phyloP scores from a whole-genome alignment of 148 eudicot genomes.

The Polygonum aviculare region DNA sequence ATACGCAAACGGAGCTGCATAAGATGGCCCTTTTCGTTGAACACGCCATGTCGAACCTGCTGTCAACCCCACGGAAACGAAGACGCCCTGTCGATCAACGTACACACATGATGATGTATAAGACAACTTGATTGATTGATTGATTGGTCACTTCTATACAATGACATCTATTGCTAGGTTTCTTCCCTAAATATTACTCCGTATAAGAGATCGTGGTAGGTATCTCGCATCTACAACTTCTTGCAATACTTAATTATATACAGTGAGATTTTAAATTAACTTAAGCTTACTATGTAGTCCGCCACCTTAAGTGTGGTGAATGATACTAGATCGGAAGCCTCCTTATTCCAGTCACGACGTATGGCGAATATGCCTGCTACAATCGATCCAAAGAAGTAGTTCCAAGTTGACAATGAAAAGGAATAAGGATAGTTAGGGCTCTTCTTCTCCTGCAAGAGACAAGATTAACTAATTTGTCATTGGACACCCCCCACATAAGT shows the following conservation, averaged over 20 bases:
- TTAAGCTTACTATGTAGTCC: not conserved
- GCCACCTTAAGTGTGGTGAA: not conserved
- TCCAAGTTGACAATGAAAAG: not conserved
- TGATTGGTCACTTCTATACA: too few relatives aligned
- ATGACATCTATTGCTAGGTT: too few relatives aligned
- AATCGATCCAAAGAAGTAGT: not conserved
- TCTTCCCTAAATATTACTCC: too few relatives aligned
- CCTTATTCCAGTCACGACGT: not conserved
- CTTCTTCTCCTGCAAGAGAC: not conserved
- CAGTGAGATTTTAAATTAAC: too few relatives aligned
- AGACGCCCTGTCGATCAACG: not conserved
- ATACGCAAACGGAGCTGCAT: not conserved
- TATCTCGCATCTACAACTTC: too few relatives aligned
- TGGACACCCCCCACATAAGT: too few relatives aligned
- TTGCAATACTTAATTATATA: too few relatives aligned
- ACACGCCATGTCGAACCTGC: not conserved
- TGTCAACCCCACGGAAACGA: not conserved
- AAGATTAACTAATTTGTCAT: too few relatives aligned
- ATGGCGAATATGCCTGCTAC: not conserved
- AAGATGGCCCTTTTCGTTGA: not conserved
- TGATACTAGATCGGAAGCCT: not conserved
- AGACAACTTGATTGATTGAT: too few relatives aligned
- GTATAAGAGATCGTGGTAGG: too few relatives aligned
- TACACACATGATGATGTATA: too few relatives aligned
- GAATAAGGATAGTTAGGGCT: not conserved